phyloP scores from a whole-genome alignment of 371 early-diverging fungal genomes.

The Thermomucor indicae-seudaticae region DNA sequence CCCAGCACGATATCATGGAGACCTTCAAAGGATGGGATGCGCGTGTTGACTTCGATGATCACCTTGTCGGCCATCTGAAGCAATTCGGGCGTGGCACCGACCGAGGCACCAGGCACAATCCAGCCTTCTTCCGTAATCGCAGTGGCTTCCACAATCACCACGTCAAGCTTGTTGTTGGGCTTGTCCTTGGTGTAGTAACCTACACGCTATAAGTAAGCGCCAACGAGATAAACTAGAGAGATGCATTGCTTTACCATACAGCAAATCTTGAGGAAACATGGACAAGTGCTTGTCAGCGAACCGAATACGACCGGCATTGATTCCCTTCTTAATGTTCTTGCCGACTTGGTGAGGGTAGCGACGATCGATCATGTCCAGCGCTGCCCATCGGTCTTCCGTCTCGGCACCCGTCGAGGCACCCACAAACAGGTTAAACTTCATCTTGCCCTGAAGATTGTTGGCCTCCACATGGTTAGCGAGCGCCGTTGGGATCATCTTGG shows the following conservation, averaged over 20 bases:
- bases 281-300: conserved; percentile 58
- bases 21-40: conserved; percentile 51
- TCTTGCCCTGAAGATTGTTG: conserved; percentile 47
- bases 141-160: conserved; percentile 53
- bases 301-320: conserved; percentile 49
- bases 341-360: conserved; percentile 58
- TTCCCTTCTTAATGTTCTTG: conserved; percentile 47
- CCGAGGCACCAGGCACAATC: conserved; percentile 52
- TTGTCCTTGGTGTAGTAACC: conserved; percentile 47
- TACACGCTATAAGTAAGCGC: conserved; percentile 8
- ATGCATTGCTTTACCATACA: conserved; percentile 49
- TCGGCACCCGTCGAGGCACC: conserved; percentile 50
- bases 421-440: conserved; percentile 51
- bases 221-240: too few relatives aligned
- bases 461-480: conserved; percentile 51
- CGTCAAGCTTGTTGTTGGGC: conserved; percentile 39
- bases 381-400: conserved; percentile 47
- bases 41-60: conserved; percentile 53
- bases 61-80: conserved; percentile 51
- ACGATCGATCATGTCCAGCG: conserved; percentile 49
- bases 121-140: conserved; percentile 52
- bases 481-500: conserved; percentile 47
- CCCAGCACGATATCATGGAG: conserved; percentile 46
- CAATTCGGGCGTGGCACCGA: conserved; percentile 53
- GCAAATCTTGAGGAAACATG: conserved; percentile 50